These are phyloP conservation scores for Ceratobasidium sp. DNA, from an alignment of 1,284 basidiomycete species.

Conservation along the genomic window DNA sequence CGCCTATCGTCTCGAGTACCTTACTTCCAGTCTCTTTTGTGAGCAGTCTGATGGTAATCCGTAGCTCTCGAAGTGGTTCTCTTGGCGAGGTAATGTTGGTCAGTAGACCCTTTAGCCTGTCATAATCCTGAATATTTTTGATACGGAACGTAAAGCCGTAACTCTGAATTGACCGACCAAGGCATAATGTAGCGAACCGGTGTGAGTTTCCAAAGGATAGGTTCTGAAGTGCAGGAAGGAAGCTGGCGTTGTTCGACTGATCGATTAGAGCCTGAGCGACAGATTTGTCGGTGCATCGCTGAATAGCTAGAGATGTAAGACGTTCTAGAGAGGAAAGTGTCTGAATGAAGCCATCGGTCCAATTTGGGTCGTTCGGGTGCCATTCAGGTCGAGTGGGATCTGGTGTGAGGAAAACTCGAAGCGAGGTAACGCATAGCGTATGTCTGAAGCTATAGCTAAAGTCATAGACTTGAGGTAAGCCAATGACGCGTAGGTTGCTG, in stretches of 20 bases:
- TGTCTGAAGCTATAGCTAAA: constrained; percentile 8
- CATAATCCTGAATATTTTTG: background rate
- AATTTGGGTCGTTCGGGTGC: background rate
- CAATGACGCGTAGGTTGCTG: background rate
- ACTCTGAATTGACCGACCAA: background rate
- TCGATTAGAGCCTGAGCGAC: background rate
- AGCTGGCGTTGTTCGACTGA: constrained; percentile 3
- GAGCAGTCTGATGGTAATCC: background rate
- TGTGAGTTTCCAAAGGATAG: constrained; percentile 28
- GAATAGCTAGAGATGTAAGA: constrained; percentile 13
- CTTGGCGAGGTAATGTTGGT: background rate
- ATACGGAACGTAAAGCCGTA: constrained; percentile 17
- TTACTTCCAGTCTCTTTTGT: background rate
- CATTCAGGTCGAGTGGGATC: constrained; percentile 18
- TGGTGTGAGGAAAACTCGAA: background rate
- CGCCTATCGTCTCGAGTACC: background rate
- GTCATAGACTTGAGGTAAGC: constrained; percentile 5
- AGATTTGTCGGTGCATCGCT: background rate
- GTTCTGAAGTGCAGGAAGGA: constrained; percentile 31
- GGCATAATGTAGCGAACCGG: background rate
- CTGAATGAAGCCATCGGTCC: background rate
- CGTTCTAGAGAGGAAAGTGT: background rate
- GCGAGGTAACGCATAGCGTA: constrained; percentile 3
- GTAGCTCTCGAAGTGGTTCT: constrained; percentile 10
- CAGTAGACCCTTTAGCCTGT: background rate